Conservation (phyloP, 2,329 filamentous ascomycete species). For the Sclerotinia sclerotiorum region DNA sequence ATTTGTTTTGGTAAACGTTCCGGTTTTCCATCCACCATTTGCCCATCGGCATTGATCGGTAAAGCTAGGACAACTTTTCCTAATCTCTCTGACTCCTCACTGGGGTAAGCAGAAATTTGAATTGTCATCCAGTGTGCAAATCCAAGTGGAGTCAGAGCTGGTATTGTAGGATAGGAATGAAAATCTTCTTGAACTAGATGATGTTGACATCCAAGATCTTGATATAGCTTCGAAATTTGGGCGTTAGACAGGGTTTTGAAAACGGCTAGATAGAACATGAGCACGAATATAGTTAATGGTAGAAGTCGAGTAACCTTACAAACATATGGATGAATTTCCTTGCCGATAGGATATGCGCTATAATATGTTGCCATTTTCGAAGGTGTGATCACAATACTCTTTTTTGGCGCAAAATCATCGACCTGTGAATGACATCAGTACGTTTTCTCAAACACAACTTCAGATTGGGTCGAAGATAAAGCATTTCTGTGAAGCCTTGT, state of each 20-base stretch:
- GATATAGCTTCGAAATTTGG: slow-evolving; percentile 59
- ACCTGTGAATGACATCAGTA: slow-evolving; percentile 50
- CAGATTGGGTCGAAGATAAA: neutral
- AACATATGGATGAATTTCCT: slow-evolving; percentile 68
- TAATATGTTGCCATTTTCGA: slow-evolving; percentile 76
- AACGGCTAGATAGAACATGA: slow-evolving; percentile 31
- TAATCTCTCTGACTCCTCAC: slow-evolving; percentile 70
- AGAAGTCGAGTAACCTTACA: slow-evolving; percentile 48
- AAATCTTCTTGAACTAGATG: slow-evolving; percentile 60
- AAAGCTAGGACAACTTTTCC: slow-evolving; percentile 66
- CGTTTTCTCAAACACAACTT: neutral
- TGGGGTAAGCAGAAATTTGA: slow-evolving; percentile 73
- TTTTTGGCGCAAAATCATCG: slow-evolving; percentile 65
- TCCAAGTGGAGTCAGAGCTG: slow-evolving; percentile 65
- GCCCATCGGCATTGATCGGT: slow-evolving; percentile 58
- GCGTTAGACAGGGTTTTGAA: slow-evolving; percentile 41
- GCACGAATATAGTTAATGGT: slow-evolving; percentile 19
- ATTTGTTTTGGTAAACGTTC: slow-evolving; percentile 80
- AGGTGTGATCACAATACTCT: slow-evolving; percentile 71
- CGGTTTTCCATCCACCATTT: slow-evolving; percentile 62
- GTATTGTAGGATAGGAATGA: slow-evolving; percentile 56
- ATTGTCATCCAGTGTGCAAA: slow-evolving; percentile 71
- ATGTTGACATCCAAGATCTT: slow-evolving; percentile 55
- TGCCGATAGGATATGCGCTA: slow-evolving; percentile 57
- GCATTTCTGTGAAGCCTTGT: slow-evolving; percentile 7